These are phyloP conservation scores for Lentinula raphanica DNA, from an alignment of 768 basidiomycete genomes.

Conservation along the genomic window DNA sequence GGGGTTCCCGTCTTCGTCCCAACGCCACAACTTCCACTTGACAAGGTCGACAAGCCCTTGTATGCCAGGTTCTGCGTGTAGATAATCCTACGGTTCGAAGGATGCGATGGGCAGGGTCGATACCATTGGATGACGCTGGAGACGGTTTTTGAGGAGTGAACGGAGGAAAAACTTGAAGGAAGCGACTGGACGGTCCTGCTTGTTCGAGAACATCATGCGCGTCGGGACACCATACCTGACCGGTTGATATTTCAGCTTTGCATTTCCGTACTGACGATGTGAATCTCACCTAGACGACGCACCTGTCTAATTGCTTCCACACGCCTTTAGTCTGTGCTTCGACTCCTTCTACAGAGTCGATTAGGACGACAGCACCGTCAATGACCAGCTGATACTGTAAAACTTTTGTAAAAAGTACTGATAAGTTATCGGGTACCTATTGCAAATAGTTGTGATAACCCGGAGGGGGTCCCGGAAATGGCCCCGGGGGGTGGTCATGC, in stretches of 20 bases:
- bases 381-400: too few species aligned
- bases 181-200: slow-evolving; percentile 82
- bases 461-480: too few species aligned
- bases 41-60: slow-evolving; percentile 82
- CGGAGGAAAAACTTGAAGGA: slow-evolving; percentile 65
- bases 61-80: slow-evolving; percentile 73
- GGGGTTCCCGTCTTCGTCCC: slow-evolving; percentile 46
- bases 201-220: slow-evolving; percentile 80
- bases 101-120: slow-evolving; percentile 76
- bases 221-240: slow-evolving; percentile 74
- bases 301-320: slow-evolving; percentile 86
- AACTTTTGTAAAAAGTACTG: too few species aligned
- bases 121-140: slow-evolving; percentile 69
- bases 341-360: slow-evolving; percentile 89
- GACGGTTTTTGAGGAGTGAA: slow-evolving; percentile 64
- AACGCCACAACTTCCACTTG: slow-evolving; percentile 80
- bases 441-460: too few species aligned
- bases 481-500: too few species aligned
- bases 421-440: too few species aligned
- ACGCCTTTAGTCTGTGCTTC: slow-evolving; percentile 89
- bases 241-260: neutral
- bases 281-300: slow-evolving; percentile 29
- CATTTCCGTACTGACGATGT: neutral
- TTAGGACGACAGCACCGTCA: slow-evolving; percentile 82
- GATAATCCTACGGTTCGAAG: slow-evolving; percentile 61